phyloP scores from a whole-genome alignment of 345 rosid genomes.

The Dipteronia sinensis region DNA sequence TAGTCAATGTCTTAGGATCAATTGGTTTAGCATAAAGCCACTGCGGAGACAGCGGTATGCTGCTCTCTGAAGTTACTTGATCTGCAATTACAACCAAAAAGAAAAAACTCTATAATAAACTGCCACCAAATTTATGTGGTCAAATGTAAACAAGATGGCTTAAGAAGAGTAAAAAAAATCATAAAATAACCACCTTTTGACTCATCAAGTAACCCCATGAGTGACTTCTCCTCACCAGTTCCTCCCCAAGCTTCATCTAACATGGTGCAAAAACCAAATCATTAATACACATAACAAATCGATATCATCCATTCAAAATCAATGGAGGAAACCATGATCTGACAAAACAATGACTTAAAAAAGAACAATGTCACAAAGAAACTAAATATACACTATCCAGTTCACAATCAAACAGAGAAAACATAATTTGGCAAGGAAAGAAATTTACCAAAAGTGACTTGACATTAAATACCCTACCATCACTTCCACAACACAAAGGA shows the following conservation, averaged over 20 bases:
- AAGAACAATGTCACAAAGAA: not conserved
- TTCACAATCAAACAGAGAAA: not conserved
- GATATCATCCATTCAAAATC: not conserved
- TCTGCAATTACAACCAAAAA: slow-evolving; percentile 26
- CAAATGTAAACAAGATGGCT: not conserved
- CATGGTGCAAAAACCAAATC: not conserved
- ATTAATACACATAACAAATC: slow-evolving; percentile 1
- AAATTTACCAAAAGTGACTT: not conserved
- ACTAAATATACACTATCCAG: not conserved
- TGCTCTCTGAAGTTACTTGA: slow-evolving; percentile 43
- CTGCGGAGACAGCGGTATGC: slow-evolving; percentile 55
- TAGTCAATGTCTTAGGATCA: slow-evolving; percentile 35
- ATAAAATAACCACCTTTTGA: slow-evolving; percentile 36
- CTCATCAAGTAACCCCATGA: slow-evolving; percentile 34
- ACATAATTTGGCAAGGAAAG: not conserved
- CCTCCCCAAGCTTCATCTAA: slow-evolving; percentile 36
- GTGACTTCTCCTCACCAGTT: slow-evolving; percentile 31
- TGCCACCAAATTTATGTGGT: not conserved
- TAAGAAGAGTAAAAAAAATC: not conserved
- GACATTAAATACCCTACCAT: not conserved
- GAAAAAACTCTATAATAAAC: not conserved
- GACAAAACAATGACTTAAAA: not conserved
- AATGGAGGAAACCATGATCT: not conserved
- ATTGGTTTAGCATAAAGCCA: slow-evolving; percentile 51
- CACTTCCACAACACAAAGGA: not conserved